These are phyloP conservation scores for Nelumbo lutea DNA, from an alignment of 164 flowering plant species.

Conservation along the genomic window DNA sequence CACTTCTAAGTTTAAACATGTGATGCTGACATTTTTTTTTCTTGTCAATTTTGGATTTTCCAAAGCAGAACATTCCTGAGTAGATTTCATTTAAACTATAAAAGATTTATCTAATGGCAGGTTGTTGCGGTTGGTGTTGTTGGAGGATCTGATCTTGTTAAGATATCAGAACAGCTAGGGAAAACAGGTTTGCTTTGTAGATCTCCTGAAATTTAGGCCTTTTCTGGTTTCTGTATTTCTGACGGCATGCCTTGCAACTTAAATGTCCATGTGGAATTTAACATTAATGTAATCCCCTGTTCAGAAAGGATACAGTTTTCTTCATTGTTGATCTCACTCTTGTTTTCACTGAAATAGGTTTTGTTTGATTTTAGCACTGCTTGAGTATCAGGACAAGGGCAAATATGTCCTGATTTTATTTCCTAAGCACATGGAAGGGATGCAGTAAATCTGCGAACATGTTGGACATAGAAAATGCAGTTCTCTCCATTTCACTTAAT, in stretches of 20 bases:
- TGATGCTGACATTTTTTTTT: too few species aligned
- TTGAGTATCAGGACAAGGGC: background rate
- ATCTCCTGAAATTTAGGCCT: background rate
- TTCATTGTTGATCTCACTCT: background rate
- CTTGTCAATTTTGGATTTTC: too few species aligned
- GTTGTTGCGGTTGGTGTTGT: conserved; percentile 89
- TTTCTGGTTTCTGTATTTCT: too few species aligned
- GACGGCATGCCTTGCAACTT: too few species aligned
- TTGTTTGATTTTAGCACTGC: background rate
- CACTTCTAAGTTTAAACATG: too few species aligned
- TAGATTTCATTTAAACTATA: background rate
- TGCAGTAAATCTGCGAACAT: too few species aligned
- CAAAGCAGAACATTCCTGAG: background rate
- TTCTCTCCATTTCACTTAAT: too few species aligned
- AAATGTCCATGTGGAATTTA: too few species aligned
- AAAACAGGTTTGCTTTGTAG: conserved; percentile 43
- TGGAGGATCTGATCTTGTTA: conserved; percentile 92
- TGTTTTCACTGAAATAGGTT: background rate
- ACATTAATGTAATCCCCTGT: background rate
- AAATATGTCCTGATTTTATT: too few species aligned
- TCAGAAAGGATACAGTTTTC: background rate
- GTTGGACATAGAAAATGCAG: too few species aligned
- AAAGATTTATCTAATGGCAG: conserved; percentile 31
- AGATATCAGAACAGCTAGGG: conserved; percentile 96
- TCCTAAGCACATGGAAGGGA: too few species aligned